Evolutionary conservation across 208 protist species (phyloP).

Genomic region (Leishmania braziliensis): DNA sequence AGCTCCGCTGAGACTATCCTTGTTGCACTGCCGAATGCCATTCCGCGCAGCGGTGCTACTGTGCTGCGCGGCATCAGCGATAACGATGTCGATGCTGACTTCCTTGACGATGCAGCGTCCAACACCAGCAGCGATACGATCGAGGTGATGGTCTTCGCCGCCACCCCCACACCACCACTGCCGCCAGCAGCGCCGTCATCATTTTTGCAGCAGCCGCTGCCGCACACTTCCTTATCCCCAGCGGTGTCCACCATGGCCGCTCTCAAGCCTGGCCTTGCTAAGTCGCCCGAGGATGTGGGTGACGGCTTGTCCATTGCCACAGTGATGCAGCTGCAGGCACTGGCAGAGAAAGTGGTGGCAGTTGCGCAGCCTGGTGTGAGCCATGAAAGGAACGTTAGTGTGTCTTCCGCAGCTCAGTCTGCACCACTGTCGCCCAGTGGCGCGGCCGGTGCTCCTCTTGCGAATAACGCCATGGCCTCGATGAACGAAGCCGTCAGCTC

Average conservation of each 20-base stretch:
- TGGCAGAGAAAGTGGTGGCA: not conserved
- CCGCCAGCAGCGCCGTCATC: not conserved
- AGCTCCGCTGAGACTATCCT: not conserved
- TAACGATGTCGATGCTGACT: not conserved
- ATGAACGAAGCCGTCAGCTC: not conserved
- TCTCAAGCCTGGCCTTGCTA: not conserved
- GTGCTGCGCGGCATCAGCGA: not conserved
- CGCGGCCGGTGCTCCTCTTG: not conserved
- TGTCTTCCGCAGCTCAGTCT: not conserved
- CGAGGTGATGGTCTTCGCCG: not conserved
- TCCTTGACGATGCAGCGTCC: not conserved
- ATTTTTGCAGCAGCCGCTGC: not conserved
- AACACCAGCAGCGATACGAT: not conserved
- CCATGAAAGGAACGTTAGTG: not conserved
- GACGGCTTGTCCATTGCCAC: not conserved
- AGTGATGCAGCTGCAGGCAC: not conserved
- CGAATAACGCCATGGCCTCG: not conserved
- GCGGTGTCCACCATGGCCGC: not conserved
- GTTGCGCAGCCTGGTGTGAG: not conserved
- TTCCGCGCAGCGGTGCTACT: not conserved
- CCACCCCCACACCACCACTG: not conserved
- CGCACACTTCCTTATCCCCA: not conserved
- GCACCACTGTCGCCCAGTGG: not conserved
- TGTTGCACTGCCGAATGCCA: not conserved
- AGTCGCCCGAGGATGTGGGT: not conserved